These are phyloP conservation scores for Metschnikowia bowlesiae DNA, from an alignment of 805 yeast genomes.

Conservation along the genomic window DNA sequence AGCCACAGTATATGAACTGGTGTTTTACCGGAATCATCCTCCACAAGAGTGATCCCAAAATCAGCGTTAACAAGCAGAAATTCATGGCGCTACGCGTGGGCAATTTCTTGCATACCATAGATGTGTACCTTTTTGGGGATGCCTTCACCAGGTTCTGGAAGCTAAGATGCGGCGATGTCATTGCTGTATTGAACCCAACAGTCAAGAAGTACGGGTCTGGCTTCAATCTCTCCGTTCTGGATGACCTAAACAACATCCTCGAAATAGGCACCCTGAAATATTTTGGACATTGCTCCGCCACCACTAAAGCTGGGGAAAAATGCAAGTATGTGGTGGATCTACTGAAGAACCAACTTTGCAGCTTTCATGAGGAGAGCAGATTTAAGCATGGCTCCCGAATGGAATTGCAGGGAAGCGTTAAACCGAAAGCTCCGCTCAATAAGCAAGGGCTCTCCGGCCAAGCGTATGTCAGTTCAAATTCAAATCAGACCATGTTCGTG, in stretches of 20 bases:
- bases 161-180: slow-evolving; percentile 65
- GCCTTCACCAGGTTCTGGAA: slow-evolving; percentile 73
- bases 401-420: slow-evolving; percentile 64
- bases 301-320: slow-evolving; percentile 40
- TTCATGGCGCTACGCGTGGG: slow-evolving; percentile 63
- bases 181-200: slow-evolving; percentile 72
- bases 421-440: slow-evolving; percentile 53
- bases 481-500: slow-evolving; percentile 22
- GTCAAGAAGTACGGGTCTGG: slow-evolving; percentile 34
- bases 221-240: slow-evolving; percentile 55
- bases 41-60: slow-evolving; percentile 50
- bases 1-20: slow-evolving; percentile 74
- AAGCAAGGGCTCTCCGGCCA: slow-evolving; percentile 23
- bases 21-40: slow-evolving; percentile 70
- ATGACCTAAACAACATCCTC: slow-evolving; percentile 47
- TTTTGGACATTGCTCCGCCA: slow-evolving; percentile 61
- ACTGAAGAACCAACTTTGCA: slow-evolving; percentile 54
- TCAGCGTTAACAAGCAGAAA: slow-evolving; percentile 40
- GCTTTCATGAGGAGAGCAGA: slow-evolving; percentile 62
- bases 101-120: slow-evolving; percentile 58
- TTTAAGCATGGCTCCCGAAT: slow-evolving; percentile 54
- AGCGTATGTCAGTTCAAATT: slow-evolving; percentile 18
- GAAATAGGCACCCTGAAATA: slow-evolving; percentile 72
- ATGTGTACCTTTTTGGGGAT: slow-evolving; percentile 58
- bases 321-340: slow-evolving; percentile 64